A percentile compares a stretch with the other conserved stretches of the same genome.
Conservation (phyloP, 345 rosid genomes). For the Pistacia integerrima region DNA sequence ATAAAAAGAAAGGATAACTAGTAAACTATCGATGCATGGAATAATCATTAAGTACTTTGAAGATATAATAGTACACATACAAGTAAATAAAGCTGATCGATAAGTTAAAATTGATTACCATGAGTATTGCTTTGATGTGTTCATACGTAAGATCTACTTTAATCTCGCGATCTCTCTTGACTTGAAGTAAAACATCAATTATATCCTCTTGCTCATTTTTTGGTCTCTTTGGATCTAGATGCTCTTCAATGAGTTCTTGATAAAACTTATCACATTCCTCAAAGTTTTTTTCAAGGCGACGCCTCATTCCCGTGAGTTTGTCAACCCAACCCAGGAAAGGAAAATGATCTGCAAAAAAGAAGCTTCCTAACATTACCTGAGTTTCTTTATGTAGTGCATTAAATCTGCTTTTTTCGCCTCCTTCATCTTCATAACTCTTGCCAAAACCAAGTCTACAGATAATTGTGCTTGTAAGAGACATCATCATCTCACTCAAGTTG, state of each 20-base stretch:
- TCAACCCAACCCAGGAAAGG: too few relatives aligned
- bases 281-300: too few relatives aligned
- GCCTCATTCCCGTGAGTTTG: too few relatives aligned
- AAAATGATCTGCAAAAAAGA: too few relatives aligned
- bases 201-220: too few relatives aligned
- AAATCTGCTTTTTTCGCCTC: slow-evolving; percentile 12
- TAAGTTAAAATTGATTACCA: slow-evolving; percentile 14
- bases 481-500: slow-evolving; percentile 18
- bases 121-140: slow-evolving; percentile 41
- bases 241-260: too few relatives aligned
- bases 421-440: slow-evolving; percentile 27
- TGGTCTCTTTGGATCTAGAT: too few relatives aligned
- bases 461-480: slow-evolving; percentile 21
- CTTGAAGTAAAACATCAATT: slow-evolving; percentile 28
- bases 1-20: neutral
- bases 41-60: neutral
- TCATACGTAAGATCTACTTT: slow-evolving; percentile 20
- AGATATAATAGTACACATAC: neutral
- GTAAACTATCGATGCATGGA: too few relatives aligned
- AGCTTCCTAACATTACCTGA: slow-evolving; percentile 22
- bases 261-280: too few relatives aligned
- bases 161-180: slow-evolving; percentile 14
- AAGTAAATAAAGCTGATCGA: neutral
- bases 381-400: slow-evolving; percentile 17
- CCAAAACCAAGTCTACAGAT: slow-evolving; percentile 35